Evolutionary conservation across 257 asterid genomes (phyloP).

Genomic region (Jaltomata sinuosa): DNA sequence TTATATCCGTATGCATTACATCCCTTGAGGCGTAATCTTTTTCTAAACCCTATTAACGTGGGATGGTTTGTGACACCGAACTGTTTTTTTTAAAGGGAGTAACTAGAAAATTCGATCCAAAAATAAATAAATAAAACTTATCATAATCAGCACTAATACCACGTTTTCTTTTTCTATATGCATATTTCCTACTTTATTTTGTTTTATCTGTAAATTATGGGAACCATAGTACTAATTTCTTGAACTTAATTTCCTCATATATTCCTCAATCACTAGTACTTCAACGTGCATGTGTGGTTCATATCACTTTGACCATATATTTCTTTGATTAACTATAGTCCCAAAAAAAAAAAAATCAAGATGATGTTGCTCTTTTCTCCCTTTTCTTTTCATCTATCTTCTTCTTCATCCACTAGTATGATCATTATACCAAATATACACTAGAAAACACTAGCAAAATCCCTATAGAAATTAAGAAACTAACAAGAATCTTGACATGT

Average conservation of each 20-base stretch:
- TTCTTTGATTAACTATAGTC: background rate
- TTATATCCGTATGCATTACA: no score
- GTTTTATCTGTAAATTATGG: background rate
- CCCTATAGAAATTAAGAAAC: background rate
- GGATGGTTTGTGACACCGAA: no score
- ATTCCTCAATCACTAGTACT: background rate
- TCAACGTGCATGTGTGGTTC: background rate
- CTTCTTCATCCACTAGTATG: background rate
- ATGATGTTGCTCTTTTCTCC: background rate
- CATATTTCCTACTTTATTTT: background rate
- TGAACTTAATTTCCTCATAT: background rate
- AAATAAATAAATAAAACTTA: background rate
- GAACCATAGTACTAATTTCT: background rate
- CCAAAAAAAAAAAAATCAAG: background rate
- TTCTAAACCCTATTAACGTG: no score
- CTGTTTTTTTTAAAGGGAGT: background rate
- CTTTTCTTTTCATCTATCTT: background rate
- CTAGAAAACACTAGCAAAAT: background rate
- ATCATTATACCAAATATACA: background rate
- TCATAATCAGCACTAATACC: background rate
- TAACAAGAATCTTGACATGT: slow-evolving; percentile 11
- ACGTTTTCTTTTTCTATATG: background rate
- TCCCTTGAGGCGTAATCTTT: no score
- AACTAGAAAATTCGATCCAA: background rate
- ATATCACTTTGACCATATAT: background rate